phyloP scores from a whole-genome alignment of 768 basidiomycete species.

The Tricholoma saponaceum region DNA sequence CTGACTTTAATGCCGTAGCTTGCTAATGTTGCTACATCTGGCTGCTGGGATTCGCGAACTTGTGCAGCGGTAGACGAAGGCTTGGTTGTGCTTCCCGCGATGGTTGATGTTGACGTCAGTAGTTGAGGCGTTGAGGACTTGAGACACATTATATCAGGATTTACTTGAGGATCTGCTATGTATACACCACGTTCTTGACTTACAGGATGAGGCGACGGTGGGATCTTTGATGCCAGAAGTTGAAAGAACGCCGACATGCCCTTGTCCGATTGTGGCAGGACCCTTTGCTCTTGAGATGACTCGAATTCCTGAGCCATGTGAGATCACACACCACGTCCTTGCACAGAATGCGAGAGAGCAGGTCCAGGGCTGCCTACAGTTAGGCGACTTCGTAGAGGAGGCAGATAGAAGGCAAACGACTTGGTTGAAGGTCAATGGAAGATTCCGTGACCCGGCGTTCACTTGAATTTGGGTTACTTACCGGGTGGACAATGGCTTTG shows the following conservation, averaged over 20 bases:
- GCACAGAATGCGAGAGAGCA: not conserved
- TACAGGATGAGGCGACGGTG: slow-evolving; percentile 23
- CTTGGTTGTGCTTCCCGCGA: slow-evolving; percentile 10
- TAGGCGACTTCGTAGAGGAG: too few species aligned
- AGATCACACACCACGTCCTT: slow-evolving; percentile 1
- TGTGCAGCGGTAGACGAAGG: slow-evolving; percentile 15
- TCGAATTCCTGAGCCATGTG: slow-evolving; percentile 4
- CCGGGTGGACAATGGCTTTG: slow-evolving; percentile 2
- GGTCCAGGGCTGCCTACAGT: not conserved
- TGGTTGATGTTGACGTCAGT: slow-evolving; percentile 2
- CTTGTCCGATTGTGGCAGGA: slow-evolving; percentile 15
- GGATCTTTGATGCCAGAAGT: slow-evolving; percentile 14
- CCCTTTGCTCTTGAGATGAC: slow-evolving; percentile 11
- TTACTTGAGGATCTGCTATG: slow-evolving; percentile 28
- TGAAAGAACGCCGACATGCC: slow-evolving; percentile 8
- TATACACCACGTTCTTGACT: slow-evolving; percentile 30
- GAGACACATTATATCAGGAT: slow-evolving; percentile 19
- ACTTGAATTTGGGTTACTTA: not conserved
- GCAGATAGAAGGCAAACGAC: not conserved
- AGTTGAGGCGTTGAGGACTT: slow-evolving; percentile 12
- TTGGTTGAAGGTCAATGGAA: not conserved
- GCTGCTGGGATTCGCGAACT: slow-evolving; percentile 21
- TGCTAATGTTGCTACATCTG: slow-evolving; percentile 20
- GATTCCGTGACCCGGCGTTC: not conserved
- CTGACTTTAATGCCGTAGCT: slow-evolving; percentile 41